Conservation (phyloP, 2,329 filamentous ascomycete genomes). For the Cryphonectria radicalis region DNA sequence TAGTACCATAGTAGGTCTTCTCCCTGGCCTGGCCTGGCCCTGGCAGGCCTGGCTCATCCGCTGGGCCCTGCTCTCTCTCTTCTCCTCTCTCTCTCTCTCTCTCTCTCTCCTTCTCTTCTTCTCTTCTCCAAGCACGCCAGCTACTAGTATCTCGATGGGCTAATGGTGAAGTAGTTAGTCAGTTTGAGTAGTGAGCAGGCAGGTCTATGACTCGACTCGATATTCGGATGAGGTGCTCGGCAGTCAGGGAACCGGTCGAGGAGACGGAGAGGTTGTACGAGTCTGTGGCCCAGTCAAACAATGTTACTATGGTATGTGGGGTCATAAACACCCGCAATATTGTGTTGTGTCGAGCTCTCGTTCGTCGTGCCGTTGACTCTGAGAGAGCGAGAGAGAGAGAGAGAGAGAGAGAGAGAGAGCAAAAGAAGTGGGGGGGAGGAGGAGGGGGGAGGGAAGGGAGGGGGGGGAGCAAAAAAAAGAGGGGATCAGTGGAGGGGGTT, state of each 20-base stretch:
- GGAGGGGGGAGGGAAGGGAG: too few species aligned
- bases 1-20: background rate
- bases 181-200: background rate
- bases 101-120: background rate
- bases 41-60: too few species aligned
- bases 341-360: background rate
- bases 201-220: background rate
- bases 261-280: too few species aligned
- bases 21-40: background rate
- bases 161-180: conserved; percentile 6
- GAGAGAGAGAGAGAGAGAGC: background rate
- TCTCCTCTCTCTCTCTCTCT: too few species aligned
- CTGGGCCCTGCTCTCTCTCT: background rate
- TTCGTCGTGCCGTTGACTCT: background rate
- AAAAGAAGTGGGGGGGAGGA: background rate
- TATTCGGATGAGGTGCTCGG: background rate
- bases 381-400: too few species aligned
- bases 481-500: too few species aligned
- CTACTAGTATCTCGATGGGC: background rate
- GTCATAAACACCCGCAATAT: background rate
- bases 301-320: background rate
- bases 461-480: too few species aligned
- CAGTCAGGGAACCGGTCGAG: background rate
- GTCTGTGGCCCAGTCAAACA: conserved; percentile 5
- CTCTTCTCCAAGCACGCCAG: background rate